These are phyloP conservation scores for Penicillium simplicissimum DNA, from an alignment of 495 filamentous ascomycete genomes.

Conservation along the genomic window DNA sequence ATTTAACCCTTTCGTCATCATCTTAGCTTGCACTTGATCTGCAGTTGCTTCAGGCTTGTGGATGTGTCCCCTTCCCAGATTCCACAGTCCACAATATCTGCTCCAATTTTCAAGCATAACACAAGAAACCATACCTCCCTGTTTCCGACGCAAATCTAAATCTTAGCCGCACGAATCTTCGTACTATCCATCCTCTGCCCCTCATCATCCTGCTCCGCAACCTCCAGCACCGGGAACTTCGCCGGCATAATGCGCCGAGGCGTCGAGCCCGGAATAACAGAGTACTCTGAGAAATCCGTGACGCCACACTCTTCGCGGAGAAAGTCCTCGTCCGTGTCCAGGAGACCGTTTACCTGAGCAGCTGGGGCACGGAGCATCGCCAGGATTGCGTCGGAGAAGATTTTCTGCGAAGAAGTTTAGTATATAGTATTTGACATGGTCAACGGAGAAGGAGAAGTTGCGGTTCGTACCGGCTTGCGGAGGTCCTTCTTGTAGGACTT, in stretches of 20 bases:
- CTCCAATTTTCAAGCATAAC: not conserved
- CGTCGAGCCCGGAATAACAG: constrained; percentile 59
- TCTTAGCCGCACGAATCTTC: constrained; percentile 31
- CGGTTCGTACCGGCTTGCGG: constrained; percentile 54
- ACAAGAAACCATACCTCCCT: not conserved
- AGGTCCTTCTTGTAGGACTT: constrained; percentile 54
- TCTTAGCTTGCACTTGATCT: not conserved
- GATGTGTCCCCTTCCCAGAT: too few species aligned
- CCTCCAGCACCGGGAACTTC: constrained; percentile 66
- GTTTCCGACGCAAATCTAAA: constrained; percentile 10
- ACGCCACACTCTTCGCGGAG: constrained; percentile 63
- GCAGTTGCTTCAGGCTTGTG: not conserved
- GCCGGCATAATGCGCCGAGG: constrained; percentile 81
- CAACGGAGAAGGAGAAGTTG: too few species aligned
- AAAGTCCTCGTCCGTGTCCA: constrained; percentile 83
- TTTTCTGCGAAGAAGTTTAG: constrained; percentile 39
- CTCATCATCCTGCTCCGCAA: constrained; percentile 82
- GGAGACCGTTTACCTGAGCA: constrained; percentile 63
- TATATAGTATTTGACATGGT: not conserved
- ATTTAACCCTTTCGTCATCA: not conserved
- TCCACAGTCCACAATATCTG: not conserved
- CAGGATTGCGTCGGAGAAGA: constrained; percentile 80
- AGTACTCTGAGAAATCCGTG: constrained; percentile 73
- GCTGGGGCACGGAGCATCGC: constrained; percentile 68
- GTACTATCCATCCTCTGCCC: constrained; percentile 71